phyloP scores from a whole-genome alignment of 352 stramenopile species.

The Phytophthora foliorum region DNA sequence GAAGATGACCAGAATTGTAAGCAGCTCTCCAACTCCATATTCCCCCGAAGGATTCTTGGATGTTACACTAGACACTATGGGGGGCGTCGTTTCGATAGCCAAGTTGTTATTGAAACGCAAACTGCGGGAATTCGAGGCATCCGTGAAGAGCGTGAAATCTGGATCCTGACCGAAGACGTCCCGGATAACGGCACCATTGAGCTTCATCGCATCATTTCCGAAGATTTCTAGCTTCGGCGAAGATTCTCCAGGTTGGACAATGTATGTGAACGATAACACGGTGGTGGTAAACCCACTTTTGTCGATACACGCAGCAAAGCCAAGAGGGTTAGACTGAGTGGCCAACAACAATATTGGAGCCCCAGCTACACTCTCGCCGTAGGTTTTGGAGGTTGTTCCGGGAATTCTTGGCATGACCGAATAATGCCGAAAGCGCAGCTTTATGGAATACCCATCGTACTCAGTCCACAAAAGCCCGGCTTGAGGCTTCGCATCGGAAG shows the following conservation, averaged over 20 bases:
- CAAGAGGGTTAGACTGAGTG: constrained; percentile 41
- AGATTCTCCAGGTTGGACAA: constrained; percentile 51
- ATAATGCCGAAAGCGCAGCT: constrained; percentile 67
- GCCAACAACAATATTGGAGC: constrained; percentile 56
- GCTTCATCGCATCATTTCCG: constrained; percentile 44
- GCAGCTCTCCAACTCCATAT: constrained; percentile 68
- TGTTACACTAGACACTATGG: constrained; percentile 53
- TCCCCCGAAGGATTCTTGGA: constrained; percentile 54
- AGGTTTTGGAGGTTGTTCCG: constrained; percentile 21
- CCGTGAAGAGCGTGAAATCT: constrained; percentile 66
- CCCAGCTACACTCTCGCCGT: constrained; percentile 52
- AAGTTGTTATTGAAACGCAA: constrained; percentile 74
- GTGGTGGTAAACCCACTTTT: constrained; percentile 54
- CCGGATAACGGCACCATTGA: constrained; percentile 58
- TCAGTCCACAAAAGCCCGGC: constrained; percentile 76
- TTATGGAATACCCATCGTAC: constrained; percentile 73
- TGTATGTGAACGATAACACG: constrained; percentile 59
- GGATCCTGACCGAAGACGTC: constrained; percentile 55
- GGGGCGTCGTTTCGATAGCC: constrained; percentile 59
- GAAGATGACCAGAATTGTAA: constrained; percentile 68
- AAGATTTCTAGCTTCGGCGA: constrained; percentile 53
- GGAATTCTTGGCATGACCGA: constrained; percentile 30
- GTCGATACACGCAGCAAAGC: constrained; percentile 63
- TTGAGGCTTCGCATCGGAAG: constrained; percentile 7
- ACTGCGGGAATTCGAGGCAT: constrained; percentile 44